These are phyloP conservation scores for Canariomyces notabilis DNA, from an alignment of 2,329 filamentous ascomycete genomes.

Conservation along the genomic window DNA sequence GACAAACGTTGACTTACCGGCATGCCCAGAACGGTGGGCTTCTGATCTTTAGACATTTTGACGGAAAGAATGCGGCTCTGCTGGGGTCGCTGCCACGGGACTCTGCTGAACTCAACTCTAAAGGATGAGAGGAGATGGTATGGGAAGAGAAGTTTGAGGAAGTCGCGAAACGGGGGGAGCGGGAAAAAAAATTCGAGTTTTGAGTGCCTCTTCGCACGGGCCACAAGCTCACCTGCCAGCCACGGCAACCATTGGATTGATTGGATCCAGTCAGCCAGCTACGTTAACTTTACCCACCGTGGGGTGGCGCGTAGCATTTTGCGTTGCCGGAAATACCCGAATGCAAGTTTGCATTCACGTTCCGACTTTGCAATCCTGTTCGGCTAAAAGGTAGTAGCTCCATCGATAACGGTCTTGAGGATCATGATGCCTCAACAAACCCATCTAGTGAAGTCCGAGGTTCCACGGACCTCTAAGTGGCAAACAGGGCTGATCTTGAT, in stretches of 20 bases:
- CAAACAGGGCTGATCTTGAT: too few species aligned
- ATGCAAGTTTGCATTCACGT: too few species aligned
- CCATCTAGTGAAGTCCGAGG: too few species aligned
- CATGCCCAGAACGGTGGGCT: conserved; percentile 58
- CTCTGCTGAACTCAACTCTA: too few species aligned
- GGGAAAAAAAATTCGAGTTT: conserved; percentile 48
- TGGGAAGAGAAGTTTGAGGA: too few species aligned
- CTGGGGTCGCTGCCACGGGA: too few species aligned
- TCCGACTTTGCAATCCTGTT: too few species aligned
- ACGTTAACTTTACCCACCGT: neutral
- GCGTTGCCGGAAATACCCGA: conserved; percentile 27
- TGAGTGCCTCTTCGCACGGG: conserved; percentile 33
- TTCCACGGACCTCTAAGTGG: too few species aligned
- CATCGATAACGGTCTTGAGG: too few species aligned
- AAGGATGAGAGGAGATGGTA: conserved; percentile 24
- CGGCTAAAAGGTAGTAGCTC: too few species aligned
- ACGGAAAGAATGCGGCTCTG: conserved; percentile 39
- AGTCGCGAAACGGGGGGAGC: conserved; percentile 39
- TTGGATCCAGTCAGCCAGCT: conserved; percentile 1
- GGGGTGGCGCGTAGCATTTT: conserved; percentile 18
- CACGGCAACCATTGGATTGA: conserved; percentile 21
- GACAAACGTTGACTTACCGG: conserved; percentile 56
- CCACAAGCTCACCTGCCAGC: conserved; percentile 15
- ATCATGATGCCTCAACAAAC: too few species aligned
- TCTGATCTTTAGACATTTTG: conserved; percentile 54